Base-by-base conservation (phyloP, 108 stramenopile genomes). In the Nitzschia palea region DNA sequence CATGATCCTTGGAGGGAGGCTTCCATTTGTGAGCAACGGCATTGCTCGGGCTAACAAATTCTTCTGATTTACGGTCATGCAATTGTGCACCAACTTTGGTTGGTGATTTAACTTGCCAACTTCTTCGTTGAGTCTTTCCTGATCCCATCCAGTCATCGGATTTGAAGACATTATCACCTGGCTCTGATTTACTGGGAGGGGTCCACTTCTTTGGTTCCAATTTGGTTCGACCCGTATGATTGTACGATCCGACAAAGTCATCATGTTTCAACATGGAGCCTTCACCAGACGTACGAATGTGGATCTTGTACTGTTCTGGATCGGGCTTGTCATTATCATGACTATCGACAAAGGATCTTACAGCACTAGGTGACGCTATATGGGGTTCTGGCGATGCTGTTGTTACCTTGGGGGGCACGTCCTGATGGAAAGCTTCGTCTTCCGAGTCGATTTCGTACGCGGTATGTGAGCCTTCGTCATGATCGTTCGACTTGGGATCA, bases 101-200 rank as follows among this genome's bases (percentile, higher is more conserved):
- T 4, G 47, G 22, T n/a, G 47, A 48, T 20, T 48, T 48, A 20
- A 43, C 40, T 40, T 40, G 22, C 59, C 59, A 60, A 18, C 40
- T 42, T 26, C 31, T 60, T 17, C 40, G n/a, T 18, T 31, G 23
- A 0, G 59, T 40, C 31, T 60, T 60, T 17, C 59, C 59, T 2
- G 59, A 60, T n/a, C 59, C 59, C 59, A 60, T 60, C 59, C 59
- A 60, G 9, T 60, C 59, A 5, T 60, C 59, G 3, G 31, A 17
- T 1, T 40, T 36, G 25, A 60, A 60, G 59, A 26, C 59, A 5
- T 40, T 60, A 40, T 60, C 59, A 42, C 40, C 59, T 22, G 27
- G 22, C 2, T 60, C 59, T 28, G 59, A 40, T 25, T 60, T 60
- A 14, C 9, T 31, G 2, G 36, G 31, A 9, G 59, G 36, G 1